phyloP scores from a whole-genome alignment of 1,139 yeast species.

The Saccharomyces hybrid region DNA sequence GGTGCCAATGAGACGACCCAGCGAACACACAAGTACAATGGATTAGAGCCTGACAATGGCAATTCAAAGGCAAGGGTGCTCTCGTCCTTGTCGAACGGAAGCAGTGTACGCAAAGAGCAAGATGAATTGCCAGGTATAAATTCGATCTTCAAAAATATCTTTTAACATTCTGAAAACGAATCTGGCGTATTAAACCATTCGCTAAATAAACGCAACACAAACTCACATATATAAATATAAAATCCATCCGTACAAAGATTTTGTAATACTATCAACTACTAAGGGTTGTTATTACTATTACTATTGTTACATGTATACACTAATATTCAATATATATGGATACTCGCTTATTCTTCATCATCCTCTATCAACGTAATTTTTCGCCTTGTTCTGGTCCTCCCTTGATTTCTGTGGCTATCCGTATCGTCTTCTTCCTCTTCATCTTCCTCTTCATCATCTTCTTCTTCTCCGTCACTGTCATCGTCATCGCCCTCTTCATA shows the following conservation, averaged over 20 bases:
- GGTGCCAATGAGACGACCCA: not conserved
- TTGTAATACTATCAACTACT: not conserved
- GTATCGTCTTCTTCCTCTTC: not conserved
- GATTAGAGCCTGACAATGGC: not conserved
- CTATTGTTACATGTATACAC: not conserved
- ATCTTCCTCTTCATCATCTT: constrained; percentile 10
- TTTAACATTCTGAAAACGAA: constrained; percentile 3
- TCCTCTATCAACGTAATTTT: not conserved
- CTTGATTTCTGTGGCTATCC: not conserved
- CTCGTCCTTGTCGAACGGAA: not conserved
- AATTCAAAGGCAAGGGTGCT: not conserved
- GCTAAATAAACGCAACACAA: not conserved
- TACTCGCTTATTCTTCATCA: not conserved
- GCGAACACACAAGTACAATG: not conserved
- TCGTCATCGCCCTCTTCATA: constrained; percentile 16
- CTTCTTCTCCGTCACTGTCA: constrained; percentile 16
- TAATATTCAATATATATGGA: not conserved
- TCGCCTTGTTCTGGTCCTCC: not conserved
- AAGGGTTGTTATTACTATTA: not conserved
- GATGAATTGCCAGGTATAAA: constrained; percentile 22
- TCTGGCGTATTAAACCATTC: not conserved
- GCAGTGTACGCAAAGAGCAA: not conserved
- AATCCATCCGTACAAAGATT: not conserved
- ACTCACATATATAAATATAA: not conserved
- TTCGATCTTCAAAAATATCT: constrained; percentile 20